Conservation (phyloP, 495 filamentous ascomycete species). For the Halenospora varia region DNA sequence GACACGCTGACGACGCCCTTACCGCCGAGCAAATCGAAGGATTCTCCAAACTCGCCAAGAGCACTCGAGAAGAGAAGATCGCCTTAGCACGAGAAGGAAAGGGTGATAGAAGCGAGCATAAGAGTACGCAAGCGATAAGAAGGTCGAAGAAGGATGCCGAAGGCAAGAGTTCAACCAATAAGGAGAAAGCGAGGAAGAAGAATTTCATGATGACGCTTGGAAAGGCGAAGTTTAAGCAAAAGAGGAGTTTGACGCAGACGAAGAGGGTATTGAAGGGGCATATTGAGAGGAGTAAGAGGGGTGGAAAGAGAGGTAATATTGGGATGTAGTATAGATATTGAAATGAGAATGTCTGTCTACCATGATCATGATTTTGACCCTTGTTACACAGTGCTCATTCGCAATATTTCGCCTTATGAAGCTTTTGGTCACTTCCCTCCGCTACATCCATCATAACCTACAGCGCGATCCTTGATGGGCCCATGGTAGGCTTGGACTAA, state of each 20-base stretch:
- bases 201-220: constrained; percentile 97
- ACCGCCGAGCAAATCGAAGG: constrained; percentile 84
- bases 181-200: constrained; percentile 94
- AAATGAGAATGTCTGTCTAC: too few species aligned
- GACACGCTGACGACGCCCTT: constrained; percentile 76
- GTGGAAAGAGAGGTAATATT: constrained; percentile 74
- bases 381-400: too few species aligned
- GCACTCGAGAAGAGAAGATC: constrained; percentile 76
- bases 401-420: too few species aligned
- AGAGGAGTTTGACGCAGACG: constrained; percentile 83
- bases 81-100: constrained; percentile 74
- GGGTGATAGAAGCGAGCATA: constrained; percentile 67
- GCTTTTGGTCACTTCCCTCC: too few species aligned
- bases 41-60: constrained; percentile 64
- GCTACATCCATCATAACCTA: too few species aligned
- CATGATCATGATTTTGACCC: too few species aligned
- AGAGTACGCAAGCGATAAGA: constrained; percentile 72
- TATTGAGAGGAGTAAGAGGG: constrained; percentile 75
- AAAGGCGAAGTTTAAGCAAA: constrained; percentile 89
- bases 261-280: constrained; percentile 75
- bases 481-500: too few species aligned
- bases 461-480: too few species aligned
- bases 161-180: constrained; percentile 95
- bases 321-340: constrained; percentile 18
- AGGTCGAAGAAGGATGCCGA: constrained; percentile 80